Evolutionary conservation across 805 yeast species (phyloP).

Genomic region (Candida patagonica): DNA sequence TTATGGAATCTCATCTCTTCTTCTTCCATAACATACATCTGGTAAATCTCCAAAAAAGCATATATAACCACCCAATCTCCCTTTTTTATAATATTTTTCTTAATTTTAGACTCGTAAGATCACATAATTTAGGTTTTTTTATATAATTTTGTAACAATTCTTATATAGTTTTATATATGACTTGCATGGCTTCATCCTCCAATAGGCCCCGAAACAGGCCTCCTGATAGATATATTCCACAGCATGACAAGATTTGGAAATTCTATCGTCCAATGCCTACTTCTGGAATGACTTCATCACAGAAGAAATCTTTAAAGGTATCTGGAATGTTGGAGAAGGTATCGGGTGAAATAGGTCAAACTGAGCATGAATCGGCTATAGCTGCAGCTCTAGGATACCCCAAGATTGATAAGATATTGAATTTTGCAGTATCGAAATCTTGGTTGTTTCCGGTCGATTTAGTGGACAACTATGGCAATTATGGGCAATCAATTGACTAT

Average conservation of each 20-base stretch:
- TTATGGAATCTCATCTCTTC: no score
- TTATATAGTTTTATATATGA: no score
- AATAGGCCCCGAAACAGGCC: constrained; percentile 6
- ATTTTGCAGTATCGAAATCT: not conserved
- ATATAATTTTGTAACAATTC: no score
- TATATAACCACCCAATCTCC: no score
- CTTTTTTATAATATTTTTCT: no score
- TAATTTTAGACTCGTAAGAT: no score
- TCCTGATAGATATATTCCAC: constrained; percentile 35
- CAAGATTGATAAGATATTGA: not conserved
- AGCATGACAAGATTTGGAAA: constrained; percentile 6
- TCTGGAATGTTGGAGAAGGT: not conserved
- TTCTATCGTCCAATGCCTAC: constrained; percentile 2
- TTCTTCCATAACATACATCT: no score
- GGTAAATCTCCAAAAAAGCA: no score
- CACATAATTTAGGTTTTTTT: no score
- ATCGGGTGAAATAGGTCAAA: not conserved
- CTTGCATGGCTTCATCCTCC: no score
- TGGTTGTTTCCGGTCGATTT: not conserved
- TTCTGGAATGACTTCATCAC: not conserved
- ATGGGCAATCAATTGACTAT: not conserved
- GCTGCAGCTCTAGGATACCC: constrained; percentile 10
- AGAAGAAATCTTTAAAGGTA: not conserved
- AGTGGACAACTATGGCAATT: not conserved
- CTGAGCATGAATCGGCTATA: constrained; percentile 6